These are phyloP conservation scores for Plasmodium billcollinsi DNA, from an alignment of 169 alveolate genomes.

Conservation along the genomic window DNA sequence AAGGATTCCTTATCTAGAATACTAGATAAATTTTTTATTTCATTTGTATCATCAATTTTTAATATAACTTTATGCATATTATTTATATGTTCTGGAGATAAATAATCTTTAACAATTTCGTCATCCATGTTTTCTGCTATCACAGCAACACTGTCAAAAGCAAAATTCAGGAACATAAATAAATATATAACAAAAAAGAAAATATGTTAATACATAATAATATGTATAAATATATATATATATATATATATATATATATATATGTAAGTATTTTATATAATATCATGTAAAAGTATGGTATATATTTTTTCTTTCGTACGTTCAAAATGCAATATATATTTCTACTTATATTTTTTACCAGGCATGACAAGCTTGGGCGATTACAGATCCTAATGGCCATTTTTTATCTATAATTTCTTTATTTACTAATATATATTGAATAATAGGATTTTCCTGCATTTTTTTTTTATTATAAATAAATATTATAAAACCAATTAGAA, in stretches of 20 bases:
- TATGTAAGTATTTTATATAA: not conserved
- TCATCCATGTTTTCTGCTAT: conserved; percentile 75
- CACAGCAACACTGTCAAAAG: conserved; percentile 74
- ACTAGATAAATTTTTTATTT: conserved; percentile 59
- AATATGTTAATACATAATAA: not conserved
- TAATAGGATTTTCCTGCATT: conserved; percentile 64
- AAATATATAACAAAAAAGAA: not conserved
- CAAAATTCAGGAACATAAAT: no score
- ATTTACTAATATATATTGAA: conserved; percentile 66
- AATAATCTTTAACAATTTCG: conserved; percentile 67
- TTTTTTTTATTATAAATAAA: not conserved
- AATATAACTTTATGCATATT: conserved; percentile 79
- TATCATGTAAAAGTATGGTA: not conserved
- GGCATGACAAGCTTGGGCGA: conserved; percentile 85
- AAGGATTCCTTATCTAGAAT: conserved; percentile 48
- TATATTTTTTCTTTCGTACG: not conserved
- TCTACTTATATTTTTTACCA: conserved; percentile 63
- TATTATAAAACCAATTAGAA: no score
- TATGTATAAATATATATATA: not conserved
- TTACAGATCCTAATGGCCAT: conserved; percentile 81
- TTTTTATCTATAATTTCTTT: conserved; percentile 78
- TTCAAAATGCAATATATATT: not conserved
- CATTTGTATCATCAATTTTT: conserved; percentile 59
- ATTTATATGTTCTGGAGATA: conserved; percentile 77
- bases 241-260: conserved; percentile 14